phyloP scores from a whole-genome alignment of 257 asterid species.

The Henckelia pumila region DNA sequence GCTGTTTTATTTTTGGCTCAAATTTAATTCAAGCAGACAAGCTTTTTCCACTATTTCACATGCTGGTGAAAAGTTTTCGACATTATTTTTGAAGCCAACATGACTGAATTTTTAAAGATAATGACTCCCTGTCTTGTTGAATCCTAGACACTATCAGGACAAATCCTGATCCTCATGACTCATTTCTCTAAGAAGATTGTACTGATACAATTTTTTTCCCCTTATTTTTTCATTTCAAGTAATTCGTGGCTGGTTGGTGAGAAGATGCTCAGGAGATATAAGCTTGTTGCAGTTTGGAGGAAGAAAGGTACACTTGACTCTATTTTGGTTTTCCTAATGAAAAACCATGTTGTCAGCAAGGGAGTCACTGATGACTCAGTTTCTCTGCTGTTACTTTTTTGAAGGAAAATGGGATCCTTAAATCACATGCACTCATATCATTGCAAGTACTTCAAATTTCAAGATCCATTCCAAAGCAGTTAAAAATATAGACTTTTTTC shows the following conservation, averaged over 20 bases:
- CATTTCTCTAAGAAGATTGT: conserved; percentile 10
- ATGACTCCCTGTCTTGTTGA: not conserved
- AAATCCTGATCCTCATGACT: not conserved
- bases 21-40: conserved; percentile 4
- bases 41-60: conserved; percentile 2
- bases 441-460: not conserved
- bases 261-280: conserved; percentile 88
- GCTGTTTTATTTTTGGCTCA: not conserved
- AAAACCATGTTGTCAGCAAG: conserved; percentile 2
- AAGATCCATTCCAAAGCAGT: not conserved
- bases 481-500: not conserved
- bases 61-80: not conserved
- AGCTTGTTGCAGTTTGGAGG: conserved; percentile 80
- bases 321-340: not conserved
- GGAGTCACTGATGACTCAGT: not conserved
- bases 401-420: not conserved
- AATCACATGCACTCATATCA: not conserved
- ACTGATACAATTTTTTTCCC: conserved; percentile 2
- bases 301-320: conserved; percentile 56
- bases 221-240: conserved; percentile 42
- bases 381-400: not conserved
- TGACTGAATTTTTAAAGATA: not conserved
- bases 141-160: conserved; percentile 1
- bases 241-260: conserved; percentile 96
- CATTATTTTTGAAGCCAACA: not conserved